A percentile compares a stretch with the other conserved stretches of the same genome.
Evolutionary conservation across 148 eudicot species (phyloP).

Genomic region (Fagopyrum tataricum): DNA sequence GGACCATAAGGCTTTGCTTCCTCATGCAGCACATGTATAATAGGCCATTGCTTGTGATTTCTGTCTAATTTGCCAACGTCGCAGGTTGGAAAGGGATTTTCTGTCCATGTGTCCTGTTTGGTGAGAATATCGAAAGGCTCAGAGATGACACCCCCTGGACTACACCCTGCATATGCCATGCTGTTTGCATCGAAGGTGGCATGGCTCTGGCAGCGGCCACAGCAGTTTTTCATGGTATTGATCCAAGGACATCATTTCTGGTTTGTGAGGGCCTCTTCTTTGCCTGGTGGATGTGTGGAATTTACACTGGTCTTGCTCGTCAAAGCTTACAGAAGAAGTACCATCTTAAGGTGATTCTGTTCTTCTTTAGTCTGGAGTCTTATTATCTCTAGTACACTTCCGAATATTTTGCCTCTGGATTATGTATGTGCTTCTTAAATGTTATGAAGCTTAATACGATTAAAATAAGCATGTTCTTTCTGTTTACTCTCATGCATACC

Average conservation of each 20-base stretch:
- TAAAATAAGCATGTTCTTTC: not conserved
- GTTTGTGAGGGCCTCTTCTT: conserved; percentile 67
- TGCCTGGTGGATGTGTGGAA: conserved; percentile 95
- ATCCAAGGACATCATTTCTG: conserved; percentile 69
- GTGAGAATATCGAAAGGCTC: conserved; percentile 68
- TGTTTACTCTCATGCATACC: not conserved
- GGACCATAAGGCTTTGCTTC: not conserved
- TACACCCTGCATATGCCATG: conserved; percentile 74
- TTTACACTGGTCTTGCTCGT: conserved; percentile 71
- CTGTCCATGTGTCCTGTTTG: conserved; percentile 91
- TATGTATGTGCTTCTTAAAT: not conserved
- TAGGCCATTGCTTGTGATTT: not conserved
- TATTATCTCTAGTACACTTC: not conserved
- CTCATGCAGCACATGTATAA: not conserved
- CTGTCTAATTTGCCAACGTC: not conserved
- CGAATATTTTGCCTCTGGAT: not conserved
- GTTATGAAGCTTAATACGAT: not conserved
- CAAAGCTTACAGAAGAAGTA: conserved; percentile 71
- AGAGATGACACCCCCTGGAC: conserved; percentile 78
- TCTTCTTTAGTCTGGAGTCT: not conserved
- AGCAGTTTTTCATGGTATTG: conserved; percentile 65
- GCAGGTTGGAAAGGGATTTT: conserved; percentile 85
- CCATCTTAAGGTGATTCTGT: conserved; percentile 69
- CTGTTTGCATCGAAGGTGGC: conserved; percentile 83
- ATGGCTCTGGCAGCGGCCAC: conserved; percentile 73